phyloP scores from a whole-genome alignment of 2,329 filamentous ascomycete species.

The Alternaria longipes region DNA sequence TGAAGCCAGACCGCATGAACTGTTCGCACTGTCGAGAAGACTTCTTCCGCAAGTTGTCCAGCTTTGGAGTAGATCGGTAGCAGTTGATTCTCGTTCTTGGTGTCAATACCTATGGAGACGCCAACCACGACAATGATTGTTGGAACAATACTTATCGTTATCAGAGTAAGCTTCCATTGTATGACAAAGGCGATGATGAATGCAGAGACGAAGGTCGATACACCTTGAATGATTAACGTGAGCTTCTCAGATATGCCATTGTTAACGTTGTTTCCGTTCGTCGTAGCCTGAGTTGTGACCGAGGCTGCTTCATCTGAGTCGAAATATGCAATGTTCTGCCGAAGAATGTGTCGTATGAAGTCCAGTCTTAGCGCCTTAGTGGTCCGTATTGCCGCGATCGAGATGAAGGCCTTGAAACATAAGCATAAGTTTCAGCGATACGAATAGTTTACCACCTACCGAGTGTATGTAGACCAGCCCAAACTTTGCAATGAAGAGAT shows the following conservation, averaged over 20 bases:
- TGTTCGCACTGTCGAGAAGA: conserved; percentile 60
- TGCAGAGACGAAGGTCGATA: conserved; percentile 73
- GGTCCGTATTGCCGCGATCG: conserved; percentile 62
- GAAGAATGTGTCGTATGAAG: conserved; percentile 71
- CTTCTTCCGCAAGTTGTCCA: conserved; percentile 60
- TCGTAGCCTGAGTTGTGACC: conserved; percentile 92
- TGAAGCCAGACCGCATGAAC: conserved; percentile 59
- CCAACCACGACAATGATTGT: conserved; percentile 49
- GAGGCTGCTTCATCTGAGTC: conserved; percentile 93
- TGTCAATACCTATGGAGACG: conserved; percentile 47
- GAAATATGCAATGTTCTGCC: conserved; percentile 54
- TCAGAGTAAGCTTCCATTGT: conserved; percentile 92
- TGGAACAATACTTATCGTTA: conserved; percentile 64
- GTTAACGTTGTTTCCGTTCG: conserved; percentile 92
- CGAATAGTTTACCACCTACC: conserved; percentile 15
- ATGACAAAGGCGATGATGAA: conserved; percentile 92
- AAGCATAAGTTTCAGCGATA: conserved; percentile 1
- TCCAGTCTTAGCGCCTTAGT: conserved; percentile 64
- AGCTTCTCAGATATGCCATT: conserved; percentile 73
- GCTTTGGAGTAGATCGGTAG: conserved; percentile 56
- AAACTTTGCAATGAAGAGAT: conserved; percentile 74
- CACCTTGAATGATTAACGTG: conserved; percentile 55
- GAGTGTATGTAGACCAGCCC: conserved; percentile 64
- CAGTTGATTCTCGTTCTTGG: conserved; percentile 49
- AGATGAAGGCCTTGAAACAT: conserved; percentile 50